Base-by-base conservation (phyloP, 2,329 filamentous ascomycete species). In the Furcasterigmium sp. region DNA sequence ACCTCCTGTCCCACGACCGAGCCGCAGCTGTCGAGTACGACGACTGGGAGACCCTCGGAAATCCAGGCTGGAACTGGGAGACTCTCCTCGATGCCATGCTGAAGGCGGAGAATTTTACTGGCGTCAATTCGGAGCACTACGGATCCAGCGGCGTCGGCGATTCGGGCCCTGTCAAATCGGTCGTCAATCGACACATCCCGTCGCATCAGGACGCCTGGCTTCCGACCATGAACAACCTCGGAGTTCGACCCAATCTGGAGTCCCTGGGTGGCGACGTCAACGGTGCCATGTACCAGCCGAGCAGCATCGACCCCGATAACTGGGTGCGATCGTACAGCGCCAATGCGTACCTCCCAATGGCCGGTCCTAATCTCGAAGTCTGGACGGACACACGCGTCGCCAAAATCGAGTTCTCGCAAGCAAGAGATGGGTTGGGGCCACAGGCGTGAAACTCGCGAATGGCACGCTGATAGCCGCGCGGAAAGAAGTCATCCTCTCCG, bases 251-350 rank as follows among this genome's bases (percentile, higher is more conserved):
- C 15, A 65, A 61, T 25, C 55, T 74, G 2, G 58, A 73, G 39
- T 75, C 70, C 8, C 60, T 78, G 2, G 62, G 65, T 13, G 76
- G 76, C 2, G 66, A 72, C 38, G 69, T 68, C 13, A 54, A 75
- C 4, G 76, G 76, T 7, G 70, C 70, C 7, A 71, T 69, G 57
- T 68, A 64, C 26, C 70, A 74, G 45, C 64, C 75, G 9, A 72
- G 65, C 48, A 74, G 68, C 44, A 67, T 79, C 29, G 63, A 72
- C 36, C 63, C 65, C 9, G 62, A 60, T 5, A 64, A 68, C 32
- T 75, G 71, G 49, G 67, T 60, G 17, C 63, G 76, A 26, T 76
- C 70, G 3, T 78, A 75, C 53, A 61, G 63, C 19, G 49, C 59
- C 41, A 69, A 65, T 35, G 63, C 62, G 3, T 76, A 76, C 45